These are phyloP conservation scores for Colletotrichum incanum DNA, from an alignment of 2,329 filamentous ascomycete genomes.

Conservation along the genomic window DNA sequence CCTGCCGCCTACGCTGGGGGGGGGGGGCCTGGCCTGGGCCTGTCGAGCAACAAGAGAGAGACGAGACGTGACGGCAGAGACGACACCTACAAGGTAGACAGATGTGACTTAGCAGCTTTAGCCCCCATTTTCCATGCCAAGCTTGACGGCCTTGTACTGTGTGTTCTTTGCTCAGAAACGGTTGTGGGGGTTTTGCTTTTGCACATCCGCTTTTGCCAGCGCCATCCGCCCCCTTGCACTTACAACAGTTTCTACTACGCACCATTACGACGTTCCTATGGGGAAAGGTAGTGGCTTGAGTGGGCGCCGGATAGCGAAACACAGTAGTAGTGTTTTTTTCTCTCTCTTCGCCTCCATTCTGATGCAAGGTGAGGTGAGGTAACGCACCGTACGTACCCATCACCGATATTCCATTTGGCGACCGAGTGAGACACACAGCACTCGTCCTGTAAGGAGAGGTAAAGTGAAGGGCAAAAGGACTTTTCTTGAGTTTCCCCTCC, in stretches of 20 bases:
- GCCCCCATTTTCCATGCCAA: background rate
- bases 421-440: background rate
- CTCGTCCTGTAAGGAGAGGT: background rate
- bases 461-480: background rate
- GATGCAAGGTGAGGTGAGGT: background rate
- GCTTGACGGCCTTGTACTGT: background rate
- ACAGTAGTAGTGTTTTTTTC: background rate
- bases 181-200: constrained; percentile 6
- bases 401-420: background rate
- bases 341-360: background rate
- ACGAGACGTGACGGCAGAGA: background rate
- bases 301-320: constrained; percentile 10
- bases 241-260: constrained; percentile 3
- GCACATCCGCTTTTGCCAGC: constrained; percentile 2
- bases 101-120: constrained; percentile 9
- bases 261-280: constrained; percentile 4
- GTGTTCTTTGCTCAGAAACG: constrained; percentile 9
- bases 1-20: background rate
- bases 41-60: background rate
- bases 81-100: background rate
- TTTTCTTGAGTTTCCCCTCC: background rate
- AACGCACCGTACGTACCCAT: background rate
- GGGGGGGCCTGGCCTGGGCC: constrained; percentile 1
- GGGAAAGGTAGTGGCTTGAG: background rate
- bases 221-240: constrained; percentile 11